Percentiles rank a stretch among this genome's conserved stretches.
Evolutionary conservation across 2,329 filamentous ascomycete species (phyloP).

Genomic region (Claviceps capensis): DNA sequence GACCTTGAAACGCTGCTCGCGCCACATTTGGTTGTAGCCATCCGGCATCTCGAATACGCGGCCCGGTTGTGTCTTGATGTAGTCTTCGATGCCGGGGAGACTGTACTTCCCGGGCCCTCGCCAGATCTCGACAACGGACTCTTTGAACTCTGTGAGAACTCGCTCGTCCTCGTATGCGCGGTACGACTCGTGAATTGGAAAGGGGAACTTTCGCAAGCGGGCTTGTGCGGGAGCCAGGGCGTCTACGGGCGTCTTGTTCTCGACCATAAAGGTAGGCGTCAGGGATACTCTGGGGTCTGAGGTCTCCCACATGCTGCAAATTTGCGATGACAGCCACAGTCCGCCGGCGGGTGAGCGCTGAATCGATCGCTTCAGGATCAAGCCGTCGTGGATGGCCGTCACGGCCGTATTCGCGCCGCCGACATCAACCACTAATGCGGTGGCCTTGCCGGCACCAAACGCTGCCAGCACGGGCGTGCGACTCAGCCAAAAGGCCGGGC

Average conservation of each 20-base stretch:
- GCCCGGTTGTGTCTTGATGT: conserved; percentile 57
- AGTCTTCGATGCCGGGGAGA: conserved; percentile 59
- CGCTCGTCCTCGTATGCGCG: conserved; percentile 80
- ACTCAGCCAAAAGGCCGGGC: conserved; percentile 86
- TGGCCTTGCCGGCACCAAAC: conserved; percentile 86
- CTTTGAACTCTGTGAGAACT: conserved; percentile 90
- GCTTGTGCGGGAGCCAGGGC: conserved; percentile 69
- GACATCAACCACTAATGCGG: conserved; percentile 82
- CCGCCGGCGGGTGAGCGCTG: conserved; percentile 77
- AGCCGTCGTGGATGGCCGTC: conserved; percentile 84
- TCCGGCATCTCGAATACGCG: conserved; percentile 95
- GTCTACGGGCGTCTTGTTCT: conserved; percentile 79
- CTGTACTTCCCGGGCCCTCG: conserved; percentile 58
- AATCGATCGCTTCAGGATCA: conserved; percentile 83
- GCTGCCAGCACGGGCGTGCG: conserved; percentile 80
- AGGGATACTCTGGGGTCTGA: conserved; percentile 59
- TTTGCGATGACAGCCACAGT: conserved; percentile 79
- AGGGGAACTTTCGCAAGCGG: conserved; percentile 55
- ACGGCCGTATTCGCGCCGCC: conserved; percentile 81
- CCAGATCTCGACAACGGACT: conserved; percentile 93
- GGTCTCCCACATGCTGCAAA: conserved; percentile 64
- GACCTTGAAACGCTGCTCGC: conserved; percentile 71
- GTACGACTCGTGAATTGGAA: conserved; percentile 54
- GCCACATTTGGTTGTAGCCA: conserved; percentile 91
- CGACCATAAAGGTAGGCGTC: conserved; percentile 75